These are phyloP conservation scores for Plenodomus tracheiphilus DNA, from an alignment of 2,329 filamentous ascomycete genomes.

Conservation along the genomic window DNA sequence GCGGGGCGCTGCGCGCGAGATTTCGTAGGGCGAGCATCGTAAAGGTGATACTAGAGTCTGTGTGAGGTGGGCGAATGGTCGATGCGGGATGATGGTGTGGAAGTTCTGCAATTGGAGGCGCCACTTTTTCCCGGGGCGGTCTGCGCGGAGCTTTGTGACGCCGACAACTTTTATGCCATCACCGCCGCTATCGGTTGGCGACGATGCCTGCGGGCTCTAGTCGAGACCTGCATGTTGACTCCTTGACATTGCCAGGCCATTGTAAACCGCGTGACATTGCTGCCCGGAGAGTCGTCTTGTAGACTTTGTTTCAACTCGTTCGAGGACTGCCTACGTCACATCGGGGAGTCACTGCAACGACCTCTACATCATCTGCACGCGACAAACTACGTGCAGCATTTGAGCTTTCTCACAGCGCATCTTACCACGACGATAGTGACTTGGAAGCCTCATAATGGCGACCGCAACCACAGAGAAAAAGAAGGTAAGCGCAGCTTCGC, in stretches of 20 bases:
- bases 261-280: too few relatives aligned
- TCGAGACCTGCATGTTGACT: background rate
- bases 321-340: too few relatives aligned
- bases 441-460: slow-evolving; percentile 21
- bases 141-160: background rate
- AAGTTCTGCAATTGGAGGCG: background rate
- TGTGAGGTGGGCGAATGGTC: too few relatives aligned
- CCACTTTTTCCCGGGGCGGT: background rate
- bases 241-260: background rate
- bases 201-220: too few relatives aligned
- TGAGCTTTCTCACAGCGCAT: too few relatives aligned
- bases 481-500: slow-evolving; percentile 22
- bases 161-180: background rate
- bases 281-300: too few relatives aligned
- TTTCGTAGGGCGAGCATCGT: slow-evolving; percentile 52
- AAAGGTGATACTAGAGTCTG: slow-evolving; percentile 4
- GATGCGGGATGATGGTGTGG: slow-evolving; percentile 3
- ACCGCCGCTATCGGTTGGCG: too few relatives aligned
- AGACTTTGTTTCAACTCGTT: too few relatives aligned
- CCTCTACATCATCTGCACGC: too few relatives aligned
- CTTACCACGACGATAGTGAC: background rate
- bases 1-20: slow-evolving; percentile 51
- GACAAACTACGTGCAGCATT: too few relatives aligned
- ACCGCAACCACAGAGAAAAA: slow-evolving; percentile 40
- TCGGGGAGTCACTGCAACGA: too few relatives aligned